A percentile compares a stretch with the other conserved stretches of the same genome.
phyloP scores from a whole-genome alignment of 2,329 filamentous ascomycete genomes.

The Remersonia thermophila region DNA sequence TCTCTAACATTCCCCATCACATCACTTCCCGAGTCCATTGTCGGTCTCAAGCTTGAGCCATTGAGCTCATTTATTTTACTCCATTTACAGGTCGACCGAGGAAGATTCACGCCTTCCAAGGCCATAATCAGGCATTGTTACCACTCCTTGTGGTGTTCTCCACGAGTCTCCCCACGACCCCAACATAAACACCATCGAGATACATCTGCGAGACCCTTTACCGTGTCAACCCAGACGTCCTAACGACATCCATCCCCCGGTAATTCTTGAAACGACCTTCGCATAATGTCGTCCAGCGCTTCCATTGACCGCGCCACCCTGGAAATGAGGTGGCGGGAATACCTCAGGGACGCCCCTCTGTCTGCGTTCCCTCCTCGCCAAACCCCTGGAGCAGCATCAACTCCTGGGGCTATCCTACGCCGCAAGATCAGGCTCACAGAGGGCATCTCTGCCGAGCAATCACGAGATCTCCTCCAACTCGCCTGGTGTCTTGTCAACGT shows the following conservation, averaged over 20 bases:
- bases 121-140: no score
- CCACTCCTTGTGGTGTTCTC: no score
- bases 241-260: not conserved
- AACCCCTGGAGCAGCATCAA: not conserved
- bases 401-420: constrained; percentile 1
- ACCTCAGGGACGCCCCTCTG: not conserved
- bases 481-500: constrained; percentile 1
- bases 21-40: no score
- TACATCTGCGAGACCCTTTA: no score
- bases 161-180: no score
- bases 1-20: no score
- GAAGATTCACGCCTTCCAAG: no score
- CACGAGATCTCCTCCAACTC: not conserved
- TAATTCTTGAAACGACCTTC: not conserved
- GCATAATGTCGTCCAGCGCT: not conserved
- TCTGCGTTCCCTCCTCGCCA: constrained; percentile 1
- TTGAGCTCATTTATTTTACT: no score
- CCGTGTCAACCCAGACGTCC: no score
- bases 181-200: no score
- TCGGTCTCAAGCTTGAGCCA: no score
- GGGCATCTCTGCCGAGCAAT: not conserved
- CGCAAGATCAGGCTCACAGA: not conserved
- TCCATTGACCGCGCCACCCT: not conserved
- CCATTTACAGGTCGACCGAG: no score
- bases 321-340: constrained; percentile 2